These are phyloP conservation scores for Exophiala lecanii-corni DNA, from an alignment of 2,329 filamentous ascomycete species.

Conservation along the genomic window DNA sequence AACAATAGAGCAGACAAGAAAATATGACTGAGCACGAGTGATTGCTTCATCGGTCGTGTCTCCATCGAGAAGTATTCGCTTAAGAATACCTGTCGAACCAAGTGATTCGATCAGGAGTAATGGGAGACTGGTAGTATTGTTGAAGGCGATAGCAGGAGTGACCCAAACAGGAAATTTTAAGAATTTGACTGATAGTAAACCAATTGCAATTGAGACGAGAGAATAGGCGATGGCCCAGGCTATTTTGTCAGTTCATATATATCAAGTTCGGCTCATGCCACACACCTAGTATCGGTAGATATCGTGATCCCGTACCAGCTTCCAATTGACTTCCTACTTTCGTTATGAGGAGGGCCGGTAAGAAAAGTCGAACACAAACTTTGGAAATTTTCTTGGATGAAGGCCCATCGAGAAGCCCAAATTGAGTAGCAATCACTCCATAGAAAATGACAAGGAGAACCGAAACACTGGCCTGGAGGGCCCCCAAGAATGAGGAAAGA, in stretches of 20 bases:
- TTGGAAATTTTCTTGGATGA: conserved; percentile 50
- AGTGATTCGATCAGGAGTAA: conserved; percentile 50
- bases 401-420: conserved; percentile 42
- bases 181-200: conserved; percentile 37
- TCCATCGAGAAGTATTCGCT: conserved; percentile 42
- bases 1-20: conserved; percentile 61
- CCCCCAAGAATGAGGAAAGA: conserved; percentile 43
- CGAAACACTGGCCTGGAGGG: conserved; percentile 51
- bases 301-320: conserved; percentile 43
- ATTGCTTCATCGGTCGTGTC: conserved; percentile 45
- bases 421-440: conserved; percentile 48
- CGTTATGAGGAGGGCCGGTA: conserved; percentile 50
- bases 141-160: conserved; percentile 51
- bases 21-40: conserved; percentile 59
- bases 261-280: neutral
- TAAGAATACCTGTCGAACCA: conserved; percentile 54
- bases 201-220: conserved; percentile 44
- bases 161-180: conserved; percentile 51
- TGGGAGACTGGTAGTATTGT: conserved; percentile 53
- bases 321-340: conserved; percentile 50
- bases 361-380: conserved; percentile 48
- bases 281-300: conserved; percentile 46
- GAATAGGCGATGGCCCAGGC: conserved; percentile 51
- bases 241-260: conserved; percentile 22
- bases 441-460: conserved; percentile 51